Percentiles rank a stretch among this genome's conserved stretches.
Conservation (phyloP, 768 basidiomycete species). For the Nidularia sp. region DNA sequence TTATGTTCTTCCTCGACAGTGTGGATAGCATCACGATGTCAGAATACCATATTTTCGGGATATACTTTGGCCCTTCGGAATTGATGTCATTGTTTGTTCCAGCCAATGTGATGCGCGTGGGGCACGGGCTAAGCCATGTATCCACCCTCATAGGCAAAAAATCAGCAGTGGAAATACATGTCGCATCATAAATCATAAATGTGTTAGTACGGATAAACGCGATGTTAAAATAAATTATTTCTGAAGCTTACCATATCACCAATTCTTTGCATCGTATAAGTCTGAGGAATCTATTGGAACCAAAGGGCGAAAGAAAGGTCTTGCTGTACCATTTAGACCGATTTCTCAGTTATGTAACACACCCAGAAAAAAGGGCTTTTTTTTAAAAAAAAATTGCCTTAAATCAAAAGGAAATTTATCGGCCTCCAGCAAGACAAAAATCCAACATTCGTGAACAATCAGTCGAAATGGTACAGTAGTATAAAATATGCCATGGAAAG, state of each 20-base stretch:
- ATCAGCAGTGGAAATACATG: slow-evolving; percentile 35
- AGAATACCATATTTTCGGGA: slow-evolving; percentile 68
- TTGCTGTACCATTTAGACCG: no score
- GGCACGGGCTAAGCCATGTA: neutral
- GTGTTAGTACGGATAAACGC: neutral
- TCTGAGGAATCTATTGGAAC: slow-evolving; percentile 27
- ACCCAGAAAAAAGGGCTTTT: no score
- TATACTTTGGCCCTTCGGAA: slow-evolving; percentile 42
- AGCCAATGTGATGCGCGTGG: neutral
- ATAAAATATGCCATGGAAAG: slow-evolving; percentile 55
- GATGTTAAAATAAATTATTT: neutral
- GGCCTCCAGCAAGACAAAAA: no score
- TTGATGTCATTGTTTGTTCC: slow-evolving; percentile 53
- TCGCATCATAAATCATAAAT: neutral
- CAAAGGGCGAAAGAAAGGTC: slow-evolving; percentile 62
- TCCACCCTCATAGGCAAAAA: slow-evolving; percentile 17
- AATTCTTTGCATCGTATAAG: slow-evolving; percentile 34
- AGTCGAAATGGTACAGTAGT: slow-evolving; percentile 19
- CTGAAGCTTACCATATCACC: slow-evolving; percentile 28
- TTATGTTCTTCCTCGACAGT: slow-evolving; percentile 32
- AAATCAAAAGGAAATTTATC: no score
- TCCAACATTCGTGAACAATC: no score
- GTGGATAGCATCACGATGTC: slow-evolving; percentile 45
- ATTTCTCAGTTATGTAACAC: no score
- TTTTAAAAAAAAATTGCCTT: no score